These are phyloP conservation scores for Lentinus polychrous DNA, from an alignment of 1,284 basidiomycete species.

Conservation along the genomic window DNA sequence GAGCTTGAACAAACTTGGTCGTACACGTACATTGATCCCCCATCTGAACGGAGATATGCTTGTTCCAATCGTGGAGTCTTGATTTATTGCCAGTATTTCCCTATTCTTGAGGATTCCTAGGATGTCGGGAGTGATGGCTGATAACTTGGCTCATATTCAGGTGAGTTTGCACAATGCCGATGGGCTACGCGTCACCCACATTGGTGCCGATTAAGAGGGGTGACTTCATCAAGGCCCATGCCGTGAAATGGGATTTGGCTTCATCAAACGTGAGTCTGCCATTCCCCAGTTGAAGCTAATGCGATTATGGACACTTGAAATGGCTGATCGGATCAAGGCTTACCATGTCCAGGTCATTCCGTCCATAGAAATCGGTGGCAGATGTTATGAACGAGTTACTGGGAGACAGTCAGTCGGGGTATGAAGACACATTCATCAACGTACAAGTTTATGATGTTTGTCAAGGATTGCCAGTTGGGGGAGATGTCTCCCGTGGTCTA, in stretches of 20 bases:
- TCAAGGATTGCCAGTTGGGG: conserved; percentile 30
- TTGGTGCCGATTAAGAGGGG: conserved; percentile 43
- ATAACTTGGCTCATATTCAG: conserved; percentile 33
- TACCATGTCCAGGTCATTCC: conserved; percentile 57
- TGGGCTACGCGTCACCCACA: conserved; percentile 14
- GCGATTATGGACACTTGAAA: neutral
- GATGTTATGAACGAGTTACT: conserved; percentile 38
- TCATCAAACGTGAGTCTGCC: conserved; percentile 51
- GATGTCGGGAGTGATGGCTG: conserved; percentile 37
- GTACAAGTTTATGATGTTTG: conserved; percentile 37
- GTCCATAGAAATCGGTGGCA: conserved; percentile 54
- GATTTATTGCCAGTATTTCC: conserved; percentile 64
- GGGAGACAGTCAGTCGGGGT: neutral
- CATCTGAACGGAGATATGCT: conserved; percentile 60
- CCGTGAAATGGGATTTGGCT: conserved; percentile 55
- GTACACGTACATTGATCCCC: conserved; percentile 47
- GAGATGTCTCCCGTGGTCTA: conserved; percentile 30
- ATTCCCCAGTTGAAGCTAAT: conserved; percentile 37
- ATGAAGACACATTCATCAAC: no score
- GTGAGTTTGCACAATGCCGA: neutral
- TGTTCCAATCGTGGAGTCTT: conserved; percentile 56
- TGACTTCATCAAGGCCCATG: conserved; percentile 60
- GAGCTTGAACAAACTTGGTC: neutral
- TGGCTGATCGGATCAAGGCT: conserved; percentile 12
- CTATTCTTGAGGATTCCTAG: conserved; percentile 51